phyloP scores from a whole-genome alignment of 345 rosid genomes.

The Bruguiera sexangula region DNA sequence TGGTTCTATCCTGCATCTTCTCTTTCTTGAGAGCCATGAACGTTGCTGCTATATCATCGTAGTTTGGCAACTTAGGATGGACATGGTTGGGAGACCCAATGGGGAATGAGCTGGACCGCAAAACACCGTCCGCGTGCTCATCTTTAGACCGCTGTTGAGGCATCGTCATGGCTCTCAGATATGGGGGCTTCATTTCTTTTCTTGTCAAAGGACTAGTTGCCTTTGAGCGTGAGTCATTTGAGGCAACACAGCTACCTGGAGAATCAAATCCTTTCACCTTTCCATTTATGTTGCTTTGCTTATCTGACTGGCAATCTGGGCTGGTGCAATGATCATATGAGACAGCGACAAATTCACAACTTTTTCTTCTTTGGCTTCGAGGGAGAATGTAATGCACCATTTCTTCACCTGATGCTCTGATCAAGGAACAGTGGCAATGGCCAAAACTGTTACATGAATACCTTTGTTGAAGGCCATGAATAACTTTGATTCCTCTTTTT shows the following conservation, averaged over 20 bases:
- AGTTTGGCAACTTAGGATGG: constrained; percentile 89
- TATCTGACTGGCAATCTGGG: constrained; percentile 5
- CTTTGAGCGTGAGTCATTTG: background rate
- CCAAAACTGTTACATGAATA: background rate
- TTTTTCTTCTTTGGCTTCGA: constrained; percentile 21
- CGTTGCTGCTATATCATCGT: constrained; percentile 68
- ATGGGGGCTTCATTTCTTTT: constrained; percentile 25
- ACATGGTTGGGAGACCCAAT: constrained; percentile 48
- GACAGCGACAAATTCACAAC: constrained; percentile 22
- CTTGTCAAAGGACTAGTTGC: constrained; percentile 2
- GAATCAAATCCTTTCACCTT: constrained; percentile 11
- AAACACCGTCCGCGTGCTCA: constrained; percentile 8
- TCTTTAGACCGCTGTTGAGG: constrained; percentile 42
- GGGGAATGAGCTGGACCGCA: constrained; percentile 41
- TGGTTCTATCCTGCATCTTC: constrained; percentile 19
- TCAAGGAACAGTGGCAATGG: constrained; percentile 1
- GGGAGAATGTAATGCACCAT: constrained; percentile 8
- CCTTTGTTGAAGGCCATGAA: constrained; percentile 1
- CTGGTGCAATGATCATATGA: constrained; percentile 21
- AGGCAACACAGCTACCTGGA: constrained; percentile 6
- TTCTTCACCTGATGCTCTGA: constrained; percentile 17
- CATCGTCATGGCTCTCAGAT: constrained; percentile 52
- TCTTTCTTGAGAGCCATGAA: constrained; percentile 63
- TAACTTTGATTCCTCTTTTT: constrained; percentile 1
- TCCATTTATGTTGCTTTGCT: constrained; percentile 8